Evolutionary conservation across 352 stramenopile species (phyloP), one percentile per base, ranked within the genome.

Genomic region (Phytopythium ostracodes): DNA sequence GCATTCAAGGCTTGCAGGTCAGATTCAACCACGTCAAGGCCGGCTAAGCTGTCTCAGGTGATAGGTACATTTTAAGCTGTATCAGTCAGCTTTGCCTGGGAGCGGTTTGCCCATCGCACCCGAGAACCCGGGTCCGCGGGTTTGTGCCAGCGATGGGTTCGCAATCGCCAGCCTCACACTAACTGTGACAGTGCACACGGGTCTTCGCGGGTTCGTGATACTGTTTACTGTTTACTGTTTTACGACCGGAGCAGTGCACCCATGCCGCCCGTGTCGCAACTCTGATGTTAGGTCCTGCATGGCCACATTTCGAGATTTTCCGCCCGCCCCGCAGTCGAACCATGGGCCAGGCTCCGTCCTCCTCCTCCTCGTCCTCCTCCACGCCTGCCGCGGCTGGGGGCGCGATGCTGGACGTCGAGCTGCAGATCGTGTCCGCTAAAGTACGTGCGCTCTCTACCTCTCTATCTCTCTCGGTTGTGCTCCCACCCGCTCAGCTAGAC

Each of bases 341-440:
- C 11, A 78, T 78, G 71, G 71, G 71, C 35, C 67, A 75, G 53
- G 60, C 55, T 20, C 46, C 69, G 65, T 73, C 71, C 18, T 63
- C 56, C 22, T 56, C 65, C 35, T 51, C 69, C 58, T 67, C 71
- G 20, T 60, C 56, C 25, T 44, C 65, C 27, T 60, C 67, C 46
- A 15, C 62, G 6, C 18, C 58, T 47, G 42, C 25, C 66, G 31
- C 69, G 55, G 17, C 62, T 0, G 62, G 62, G 40, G 35, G 42
- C 56, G 44, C 56, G 38, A 24, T 70, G 24, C 67, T 77, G 3
- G 64, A 77, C 22, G 67, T 77, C n/a, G 67, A 77, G 55, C 56
- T 77, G 12, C 43, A 70, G 53, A 68, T 77, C 52, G 67, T 75
- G 33, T 77, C 70, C 14, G 70, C 67, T 52, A 72, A 77, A 36